phyloP scores from a whole-genome alignment of 2,329 filamentous ascomycete species.

The Hypoxylon sp. region DNA sequence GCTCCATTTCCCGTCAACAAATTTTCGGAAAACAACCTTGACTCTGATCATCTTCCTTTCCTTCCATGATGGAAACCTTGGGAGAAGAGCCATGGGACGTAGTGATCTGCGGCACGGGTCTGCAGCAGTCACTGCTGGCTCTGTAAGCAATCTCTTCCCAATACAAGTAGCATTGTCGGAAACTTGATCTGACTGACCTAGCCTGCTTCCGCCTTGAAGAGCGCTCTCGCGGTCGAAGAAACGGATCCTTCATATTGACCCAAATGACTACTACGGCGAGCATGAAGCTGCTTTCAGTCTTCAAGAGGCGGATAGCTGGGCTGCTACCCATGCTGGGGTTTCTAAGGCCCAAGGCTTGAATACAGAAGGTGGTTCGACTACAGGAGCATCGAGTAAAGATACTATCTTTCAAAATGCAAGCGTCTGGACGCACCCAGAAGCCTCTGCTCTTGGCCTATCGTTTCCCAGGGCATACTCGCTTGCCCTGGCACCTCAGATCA shows the following conservation, averaged over 20 bases:
- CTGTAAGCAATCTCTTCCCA: slow-evolving; percentile 69
- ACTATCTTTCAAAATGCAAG: slow-evolving; percentile 57
- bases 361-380: slow-evolving; percentile 3
- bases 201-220: slow-evolving; percentile 68
- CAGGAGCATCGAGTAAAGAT: slow-evolving; percentile 3
- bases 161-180: slow-evolving; percentile 29
- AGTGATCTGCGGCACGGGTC: slow-evolving; percentile 82
- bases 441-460: slow-evolving; percentile 63
- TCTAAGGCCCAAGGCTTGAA: slow-evolving; percentile 17
- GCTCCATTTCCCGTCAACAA: slow-evolving; percentile 42
- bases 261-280: slow-evolving; percentile 89
- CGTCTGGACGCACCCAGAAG: slow-evolving; percentile 57
- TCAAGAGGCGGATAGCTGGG: slow-evolving; percentile 85
- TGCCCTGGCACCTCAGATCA: slow-evolving; percentile 85
- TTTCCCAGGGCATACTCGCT: slow-evolving; percentile 84
- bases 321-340: slow-evolving; percentile 56
- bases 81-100: slow-evolving; percentile 84
- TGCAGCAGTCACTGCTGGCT: slow-evolving; percentile 84
- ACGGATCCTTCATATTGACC: slow-evolving; percentile 90
- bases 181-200: slow-evolving; percentile 79
- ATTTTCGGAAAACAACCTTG: slow-evolving; percentile 37
- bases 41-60: slow-evolving; percentile 28
- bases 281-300: slow-evolving; percentile 88
- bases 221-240: slow-evolving; percentile 92
- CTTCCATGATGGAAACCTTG: slow-evolving; percentile 77